Evolutionary conservation across 2,329 filamentous ascomycete species (phyloP).

Genomic region (Pyricularia pennisetigena): DNA sequence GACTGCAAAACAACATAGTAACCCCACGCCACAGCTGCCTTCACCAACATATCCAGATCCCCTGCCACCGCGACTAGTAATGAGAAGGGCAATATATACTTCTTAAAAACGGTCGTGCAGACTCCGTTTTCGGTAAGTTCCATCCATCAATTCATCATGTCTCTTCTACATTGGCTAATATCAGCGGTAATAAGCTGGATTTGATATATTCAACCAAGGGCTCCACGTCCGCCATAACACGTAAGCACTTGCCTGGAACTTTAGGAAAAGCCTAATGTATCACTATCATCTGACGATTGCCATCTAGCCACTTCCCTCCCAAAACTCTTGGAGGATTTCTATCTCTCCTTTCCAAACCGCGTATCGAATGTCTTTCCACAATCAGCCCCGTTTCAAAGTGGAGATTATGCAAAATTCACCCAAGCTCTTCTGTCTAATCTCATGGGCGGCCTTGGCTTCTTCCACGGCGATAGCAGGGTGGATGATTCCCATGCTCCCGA

Average conservation of each 20-base stretch:
- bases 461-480: conserved; percentile 74
- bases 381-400: conserved; percentile 60
- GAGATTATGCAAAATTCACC: conserved; percentile 64
- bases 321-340: conserved; percentile 15
- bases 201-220: not conserved
- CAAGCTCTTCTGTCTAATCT: conserved; percentile 84
- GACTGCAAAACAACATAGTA: conserved; percentile 32
- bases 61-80: conserved; percentile 9
- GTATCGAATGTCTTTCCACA: conserved; percentile 47
- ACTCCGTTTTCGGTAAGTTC: conserved; percentile 35
- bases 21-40: conserved; percentile 50
- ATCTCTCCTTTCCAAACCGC: not conserved
- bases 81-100: conserved; percentile 50
- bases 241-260: conserved; percentile 63
- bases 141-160: not conserved
- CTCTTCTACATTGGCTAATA: not conserved
- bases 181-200: not conserved
- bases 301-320: conserved; percentile 52
- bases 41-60: conserved; percentile 59
- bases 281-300: conserved; percentile 58
- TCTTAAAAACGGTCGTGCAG: conserved; percentile 56
- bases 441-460: conserved; percentile 82
- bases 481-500: conserved; percentile 76
- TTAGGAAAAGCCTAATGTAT: conserved; percentile 32
- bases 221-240: conserved; percentile 78